phyloP scores from a whole-genome alignment of 306 rosid species.

The Prunus campanulata region DNA sequence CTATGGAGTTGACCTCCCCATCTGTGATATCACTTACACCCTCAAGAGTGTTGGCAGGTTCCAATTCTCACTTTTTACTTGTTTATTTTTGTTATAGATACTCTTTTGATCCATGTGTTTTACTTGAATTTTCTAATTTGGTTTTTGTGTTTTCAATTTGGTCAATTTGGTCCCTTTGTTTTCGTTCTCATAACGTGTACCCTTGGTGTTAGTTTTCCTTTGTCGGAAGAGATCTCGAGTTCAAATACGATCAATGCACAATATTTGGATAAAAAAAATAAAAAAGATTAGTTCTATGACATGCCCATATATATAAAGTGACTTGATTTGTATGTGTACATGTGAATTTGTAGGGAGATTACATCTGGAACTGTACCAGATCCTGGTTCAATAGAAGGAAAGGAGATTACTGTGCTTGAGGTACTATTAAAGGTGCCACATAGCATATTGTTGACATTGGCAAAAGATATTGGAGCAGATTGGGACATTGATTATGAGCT shows the following conservation, averaged over 20 bases:
- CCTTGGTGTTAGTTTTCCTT: too few relatives aligned
- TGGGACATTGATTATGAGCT: slow-evolving; percentile 86
- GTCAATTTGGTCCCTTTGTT: too few relatives aligned
- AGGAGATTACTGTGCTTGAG: slow-evolving; percentile 48
- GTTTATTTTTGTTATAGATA: neutral
- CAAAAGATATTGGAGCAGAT: slow-evolving; percentile 67
- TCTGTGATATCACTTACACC: slow-evolving; percentile 61
- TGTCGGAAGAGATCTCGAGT: too few relatives aligned
- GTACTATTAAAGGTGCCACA: slow-evolving; percentile 74
- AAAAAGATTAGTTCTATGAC: too few relatives aligned
- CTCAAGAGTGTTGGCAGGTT: slow-evolving; percentile 69
- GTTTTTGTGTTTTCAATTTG: neutral
- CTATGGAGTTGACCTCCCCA: slow-evolving; percentile 52
- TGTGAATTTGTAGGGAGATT: slow-evolving; percentile 42
- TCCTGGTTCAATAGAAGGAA: slow-evolving; percentile 70
- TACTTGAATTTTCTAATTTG: neutral
- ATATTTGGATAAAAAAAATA: too few relatives aligned
- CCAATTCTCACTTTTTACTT: neutral
- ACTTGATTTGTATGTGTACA: neutral
- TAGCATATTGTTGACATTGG: slow-evolving; percentile 56
- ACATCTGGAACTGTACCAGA: slow-evolving; percentile 73
- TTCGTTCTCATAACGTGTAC: too few relatives aligned
- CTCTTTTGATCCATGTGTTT: neutral
- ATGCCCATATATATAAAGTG: neutral
- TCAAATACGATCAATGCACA: too few relatives aligned